Base-by-base conservation (phyloP, 768 basidiomycete species). In the Rhodotorula kratochvilovae region DNA sequence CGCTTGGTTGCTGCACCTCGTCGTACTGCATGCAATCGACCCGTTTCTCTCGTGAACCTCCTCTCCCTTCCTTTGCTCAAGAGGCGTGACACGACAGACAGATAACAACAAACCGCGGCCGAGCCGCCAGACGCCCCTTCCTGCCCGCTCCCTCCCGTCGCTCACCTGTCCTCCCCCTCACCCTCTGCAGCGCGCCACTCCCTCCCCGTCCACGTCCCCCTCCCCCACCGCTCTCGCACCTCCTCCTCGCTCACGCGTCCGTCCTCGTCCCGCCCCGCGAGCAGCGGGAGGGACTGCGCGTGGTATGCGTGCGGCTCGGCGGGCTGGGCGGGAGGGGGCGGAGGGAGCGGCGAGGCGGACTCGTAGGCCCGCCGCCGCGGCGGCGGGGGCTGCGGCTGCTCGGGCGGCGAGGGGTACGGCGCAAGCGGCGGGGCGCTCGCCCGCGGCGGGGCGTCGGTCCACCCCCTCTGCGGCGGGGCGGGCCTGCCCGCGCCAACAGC, bases 1-100 rank as follows among this genome's bases (percentile, higher is more conserved):
- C 16, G 67, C 71, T 0, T 72, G 71, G 71, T n/a, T 31, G 3
- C n/a, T 72, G 8, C 71, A 72, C 29, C 48, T 72, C 2, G 60
- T 68, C 15, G 27, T 68, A 1, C 33, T 72, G 29, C 71, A 72
- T n/a, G 58, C 45, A 1, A 39, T 72, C 53, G 71, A 72, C 42
- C 63, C 59, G 13, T 35, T 61, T 3, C 48, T 72, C 27, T 45
- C 36, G 42, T 59, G n/a, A 43, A 5, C 19, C 2, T 35, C 7
- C 8, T 13, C 25, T 17, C 16, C 13, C 25, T 13, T 8, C 4
- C 10, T 27, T 4, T n/a, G n/a, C n/a, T n/a, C n/a, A n/a, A n/a
- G n/a, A n/a, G n/a, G n/a, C 27, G 15, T 6, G 12, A 7, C 27
- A 29, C 5, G 6, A 11, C n/a, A n/a, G 27, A 50, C 5, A 50